Base-by-base conservation (phyloP, 2,329 filamentous ascomycete species). In the Parasarocladium wereldwijsianum region DNA sequence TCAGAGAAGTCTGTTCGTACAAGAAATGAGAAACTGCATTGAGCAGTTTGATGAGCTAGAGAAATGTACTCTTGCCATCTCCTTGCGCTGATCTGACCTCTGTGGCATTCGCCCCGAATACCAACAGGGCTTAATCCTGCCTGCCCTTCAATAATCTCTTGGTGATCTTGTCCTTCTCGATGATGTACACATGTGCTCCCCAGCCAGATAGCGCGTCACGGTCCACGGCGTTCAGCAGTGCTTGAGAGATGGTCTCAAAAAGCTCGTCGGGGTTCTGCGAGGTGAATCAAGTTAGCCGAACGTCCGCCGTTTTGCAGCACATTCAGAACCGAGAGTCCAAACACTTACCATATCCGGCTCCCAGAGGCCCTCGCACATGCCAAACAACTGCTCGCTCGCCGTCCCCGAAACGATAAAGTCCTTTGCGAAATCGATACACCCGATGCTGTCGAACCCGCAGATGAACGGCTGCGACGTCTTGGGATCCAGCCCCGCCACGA, bases 131-230 rank as follows among this genome's bases (percentile, higher is more conserved):
- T n/a, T n/a, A 86, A 56, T 96, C 87, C 64, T 96, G 87, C 65
- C 86, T 76, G 52, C 86, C 86, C 75, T 96, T 96, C 57, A 98
- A 66, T 75, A 98, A 74, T 55, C 90, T 72, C 78, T 96, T 94
- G 49, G 90, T 96, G 39, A 98, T 83, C 80, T 96, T 96, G 64
- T 93, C 86, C 72, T 98, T 98, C 68, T 96, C 90, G 56, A 98
- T 93, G 51, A 98, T 93, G 64, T 96, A 98, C 44, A 98, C 90
- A 52, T 98, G 85, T 22, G 90, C 90, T 52, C 90, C 90, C 90
- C 90, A 96, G 40, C 90, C 90, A 21, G 87, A 94, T 39, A 98
- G 67, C 31, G 90, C 90, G 58, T 98, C 90, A 61, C 90, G 73
- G 58, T 98, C 90, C 34, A 96, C 83, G 36, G 90, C 90, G 58